These are phyloP conservation scores for Solanum stenotomum DNA, from an alignment of 257 asterid genomes.

Conservation along the genomic window DNA sequence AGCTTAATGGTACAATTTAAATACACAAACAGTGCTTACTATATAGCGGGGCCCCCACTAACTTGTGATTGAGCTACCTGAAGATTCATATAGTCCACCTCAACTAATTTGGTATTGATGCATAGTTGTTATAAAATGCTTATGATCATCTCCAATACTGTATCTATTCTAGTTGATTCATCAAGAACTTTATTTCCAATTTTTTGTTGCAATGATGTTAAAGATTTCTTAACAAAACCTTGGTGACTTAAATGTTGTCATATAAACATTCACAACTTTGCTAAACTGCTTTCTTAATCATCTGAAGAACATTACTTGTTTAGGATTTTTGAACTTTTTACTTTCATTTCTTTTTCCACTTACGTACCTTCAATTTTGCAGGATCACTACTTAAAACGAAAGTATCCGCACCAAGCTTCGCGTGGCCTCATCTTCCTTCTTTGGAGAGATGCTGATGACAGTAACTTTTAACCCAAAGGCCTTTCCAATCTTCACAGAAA, in stretches of 20 bases:
- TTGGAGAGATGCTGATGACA: constrained; percentile 49
- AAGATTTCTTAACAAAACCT: background rate
- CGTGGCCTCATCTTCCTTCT: constrained; percentile 40
- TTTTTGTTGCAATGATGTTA: background rate
- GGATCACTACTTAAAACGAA: constrained; percentile 40
- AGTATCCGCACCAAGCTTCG: constrained; percentile 49
- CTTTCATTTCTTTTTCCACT: background rate
- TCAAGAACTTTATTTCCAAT: background rate
- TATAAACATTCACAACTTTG: background rate
- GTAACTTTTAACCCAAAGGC: constrained; percentile 63
- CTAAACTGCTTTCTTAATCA: background rate
- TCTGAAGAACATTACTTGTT: background rate
- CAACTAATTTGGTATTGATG: background rate
- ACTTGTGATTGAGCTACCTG: background rate
- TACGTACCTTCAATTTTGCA: constrained; percentile 44
- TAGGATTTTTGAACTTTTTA: background rate
- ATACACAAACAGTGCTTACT: background rate
- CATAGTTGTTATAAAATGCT: background rate
- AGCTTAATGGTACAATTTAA: background rate
- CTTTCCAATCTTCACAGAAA: constrained; percentile 64
- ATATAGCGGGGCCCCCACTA: background rate
- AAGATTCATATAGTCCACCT: background rate
- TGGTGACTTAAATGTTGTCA: background rate
- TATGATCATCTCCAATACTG: background rate
- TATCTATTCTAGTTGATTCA: background rate